phyloP scores from a whole-genome alignment of 352 stramenopile genomes.

The Globisporangium cylindrosporum region DNA sequence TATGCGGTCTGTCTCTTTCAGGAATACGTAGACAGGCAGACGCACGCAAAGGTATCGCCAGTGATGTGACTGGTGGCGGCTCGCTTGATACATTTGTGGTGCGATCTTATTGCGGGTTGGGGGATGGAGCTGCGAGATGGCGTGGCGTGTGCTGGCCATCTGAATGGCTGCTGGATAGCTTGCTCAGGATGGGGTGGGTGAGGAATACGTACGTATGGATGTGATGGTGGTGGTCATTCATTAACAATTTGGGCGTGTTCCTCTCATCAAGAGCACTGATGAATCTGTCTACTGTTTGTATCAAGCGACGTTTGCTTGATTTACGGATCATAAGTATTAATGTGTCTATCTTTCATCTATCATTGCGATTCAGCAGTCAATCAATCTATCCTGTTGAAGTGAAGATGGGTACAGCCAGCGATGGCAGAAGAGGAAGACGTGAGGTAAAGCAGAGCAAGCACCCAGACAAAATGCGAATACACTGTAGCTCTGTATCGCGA shows the following conservation, averaged over 20 bases:
- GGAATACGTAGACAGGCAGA: not conserved
- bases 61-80: not conserved
- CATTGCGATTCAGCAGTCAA: not conserved
- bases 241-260: not conserved
- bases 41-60: not conserved
- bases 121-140: not conserved
- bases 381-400: not conserved
- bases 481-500: not conserved
- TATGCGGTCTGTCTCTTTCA: not conserved
- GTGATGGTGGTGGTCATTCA: not conserved
- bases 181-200: not conserved
- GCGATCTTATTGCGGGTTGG: not conserved
- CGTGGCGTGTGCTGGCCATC: not conserved
- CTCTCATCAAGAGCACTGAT: not conserved
- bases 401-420: not conserved
- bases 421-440: not conserved
- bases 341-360: not conserved
- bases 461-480: not conserved
- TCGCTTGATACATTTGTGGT: not conserved
- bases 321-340: not conserved
- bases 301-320: not conserved
- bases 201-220: not conserved
- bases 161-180: not conserved
- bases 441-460: not conserved
- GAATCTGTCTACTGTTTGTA: not conserved